Conservation (phyloP, 768 basidiomycete species). For the Tylopilus sp. region DNA sequence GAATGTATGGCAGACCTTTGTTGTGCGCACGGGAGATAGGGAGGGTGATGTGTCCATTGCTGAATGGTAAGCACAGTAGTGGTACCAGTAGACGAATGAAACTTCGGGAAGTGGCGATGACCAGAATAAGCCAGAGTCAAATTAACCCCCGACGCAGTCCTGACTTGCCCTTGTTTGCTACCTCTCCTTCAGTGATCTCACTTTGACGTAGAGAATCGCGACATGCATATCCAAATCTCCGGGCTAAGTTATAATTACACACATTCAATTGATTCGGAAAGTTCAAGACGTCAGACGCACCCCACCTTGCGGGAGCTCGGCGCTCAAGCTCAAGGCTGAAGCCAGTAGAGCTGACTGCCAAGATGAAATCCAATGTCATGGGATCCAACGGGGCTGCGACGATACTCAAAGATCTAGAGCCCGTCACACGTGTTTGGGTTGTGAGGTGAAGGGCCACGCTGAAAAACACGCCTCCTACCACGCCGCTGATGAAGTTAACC, state of each 20-base stretch:
- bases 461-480: slow-evolving; percentile 17
- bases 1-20: slow-evolving; percentile 37
- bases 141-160: not conserved
- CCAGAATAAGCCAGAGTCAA: not conserved
- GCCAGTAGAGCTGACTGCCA: no score
- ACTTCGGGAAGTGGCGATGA: no score
- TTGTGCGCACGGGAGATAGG: slow-evolving; percentile 31
- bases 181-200: not conserved
- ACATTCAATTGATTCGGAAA: not conserved
- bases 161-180: not conserved
- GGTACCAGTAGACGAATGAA: no score
- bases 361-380: no score
- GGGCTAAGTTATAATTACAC: not conserved
- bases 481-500: slow-evolving; percentile 14
- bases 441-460: not conserved
- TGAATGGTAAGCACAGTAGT: not conserved
- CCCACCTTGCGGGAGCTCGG: not conserved
- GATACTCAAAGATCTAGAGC: not conserved
- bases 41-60: slow-evolving; percentile 16
- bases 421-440: not conserved
- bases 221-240: not conserved
- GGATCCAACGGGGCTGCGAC: not conserved
- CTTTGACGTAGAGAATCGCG: not conserved
- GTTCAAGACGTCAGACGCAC: not conserved
- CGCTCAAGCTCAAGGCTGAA: not conserved